Base-by-base conservation (phyloP, 495 filamentous ascomycete genomes). In the Hypomontagnella monticulosa region DNA sequence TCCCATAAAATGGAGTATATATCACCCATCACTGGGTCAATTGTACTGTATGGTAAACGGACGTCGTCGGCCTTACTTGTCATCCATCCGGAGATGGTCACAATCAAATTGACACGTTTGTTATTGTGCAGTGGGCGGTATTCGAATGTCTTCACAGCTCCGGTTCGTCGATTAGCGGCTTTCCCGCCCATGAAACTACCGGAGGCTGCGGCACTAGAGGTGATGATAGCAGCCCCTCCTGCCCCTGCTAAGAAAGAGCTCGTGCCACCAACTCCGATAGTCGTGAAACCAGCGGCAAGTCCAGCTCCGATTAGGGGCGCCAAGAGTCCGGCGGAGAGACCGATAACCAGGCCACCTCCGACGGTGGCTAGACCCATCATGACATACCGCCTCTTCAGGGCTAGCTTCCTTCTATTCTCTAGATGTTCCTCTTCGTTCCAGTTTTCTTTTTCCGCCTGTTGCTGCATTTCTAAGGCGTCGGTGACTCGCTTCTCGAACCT, bases 331-430 rank as follows among this genome's bases (percentile, higher is more conserved):
- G 94, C 95, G 6, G 93, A 97, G 44, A 99, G 83, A 43, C 95
- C 95, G 76, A 99, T 99, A 57, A 99, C 94, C 1, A 99, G 81
- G 43, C 93, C 90, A 53, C 95, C 95, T 65, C 95, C 95, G 34
- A 98, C 96, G 0, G 95, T 99, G 47, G 96, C 96, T 19, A 99
- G 81, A 2, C 95, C 95, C 93, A 99, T 97, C 80, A 97, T 89
- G 77, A 97, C 88, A 67, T 93, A 92, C 51, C 92, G 89, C 61
- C 84, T 85, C 69, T 91, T 97, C 44, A 91, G 76, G 3, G 89
- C 91, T 67, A 84, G 78, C 74, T 97, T 97, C 46, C 89, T 85
- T 49, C 95, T 85, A 55, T 84, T 89, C 71, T 94, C 93, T 85
- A 97, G 94, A 71, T 98, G 93, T 43, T 96, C 93, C 12, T 92